A percentile compares a stretch with the other conserved stretches of the same genome.
Conservation (phyloP, 2,329 filamentous ascomycete species). For the Knufia petricola region DNA sequence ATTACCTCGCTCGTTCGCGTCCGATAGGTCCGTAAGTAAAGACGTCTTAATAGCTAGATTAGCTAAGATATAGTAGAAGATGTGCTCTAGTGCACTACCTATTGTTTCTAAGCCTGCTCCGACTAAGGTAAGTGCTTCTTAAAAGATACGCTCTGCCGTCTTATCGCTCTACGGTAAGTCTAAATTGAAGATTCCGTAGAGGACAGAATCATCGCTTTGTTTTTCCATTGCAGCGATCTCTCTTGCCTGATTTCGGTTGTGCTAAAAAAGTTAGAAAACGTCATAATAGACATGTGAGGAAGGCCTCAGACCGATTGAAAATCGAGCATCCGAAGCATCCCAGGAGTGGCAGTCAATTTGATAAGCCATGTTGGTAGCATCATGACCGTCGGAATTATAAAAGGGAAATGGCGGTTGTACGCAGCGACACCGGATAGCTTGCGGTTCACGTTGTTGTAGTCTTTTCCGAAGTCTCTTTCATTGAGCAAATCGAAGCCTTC, state of each 20-base stretch:
- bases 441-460: conserved; percentile 17
- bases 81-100: conserved; percentile 15
- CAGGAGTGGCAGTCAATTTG: conserved; percentile 13
- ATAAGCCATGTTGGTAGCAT: conserved; percentile 17
- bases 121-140: conserved; percentile 19
- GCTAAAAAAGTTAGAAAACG: background rate
- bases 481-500: conserved; percentile 17
- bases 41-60: conserved; percentile 17
- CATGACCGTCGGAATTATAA: conserved; percentile 20
- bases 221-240: conserved; percentile 11
- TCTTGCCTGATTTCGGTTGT: conserved; percentile 3
- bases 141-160: conserved; percentile 23
- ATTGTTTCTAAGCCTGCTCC: conserved; percentile 21
- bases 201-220: conserved; percentile 18
- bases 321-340: conserved; percentile 18
- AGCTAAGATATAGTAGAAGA: conserved; percentile 17
- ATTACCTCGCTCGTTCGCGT: conserved; percentile 10
- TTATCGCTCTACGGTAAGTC: conserved; percentile 28
- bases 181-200: conserved; percentile 19
- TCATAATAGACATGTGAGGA: conserved; percentile 3
- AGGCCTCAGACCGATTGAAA: background rate
- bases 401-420: conserved; percentile 20
- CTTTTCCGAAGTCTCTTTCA: conserved; percentile 19
- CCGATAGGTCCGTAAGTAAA: conserved; percentile 24
- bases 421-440: conserved; percentile 17